Base-by-base conservation (phyloP, 1,284 basidiomycete genomes). In the Apiotrichum akiyoshidainum region DNA sequence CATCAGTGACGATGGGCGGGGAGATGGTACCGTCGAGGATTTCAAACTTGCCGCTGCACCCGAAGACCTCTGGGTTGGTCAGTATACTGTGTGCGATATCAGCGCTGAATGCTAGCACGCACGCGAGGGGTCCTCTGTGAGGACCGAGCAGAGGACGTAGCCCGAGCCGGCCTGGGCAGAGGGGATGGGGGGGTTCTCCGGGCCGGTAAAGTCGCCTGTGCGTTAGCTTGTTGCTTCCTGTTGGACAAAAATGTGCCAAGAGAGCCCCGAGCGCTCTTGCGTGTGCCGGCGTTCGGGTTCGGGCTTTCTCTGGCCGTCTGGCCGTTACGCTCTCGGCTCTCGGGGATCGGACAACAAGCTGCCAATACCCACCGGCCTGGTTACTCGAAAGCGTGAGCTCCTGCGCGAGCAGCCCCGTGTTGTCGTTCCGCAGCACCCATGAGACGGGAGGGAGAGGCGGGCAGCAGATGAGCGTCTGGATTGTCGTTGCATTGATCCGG, bases 381-480 rank as follows among this genome's bases (percentile, higher is more conserved):
- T 41, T n/a, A 17, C 40, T 17, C 16, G n/a, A 5, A 7, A 39
- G n/a, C 19, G 14, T 39, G 21, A 50, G 48, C 31, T 34, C 13
- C 8, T 26, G 10, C 5, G 37, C 19, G 21, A 50, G 37, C 12
- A 50, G 21, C 21, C 37, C 40, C 12, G 35, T 22, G 34, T 50
- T 37, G 37, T 3, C 4, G 48, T 50, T 50, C 6, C 19, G 31
- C 37, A 50, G 37, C 2, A 50, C 22, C 48, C 48, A 50, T 2
- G 19, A 5, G 6, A 50, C 48, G 5, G 35, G 37, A 3, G 48
- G 48, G 9, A 50, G 39, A 19, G 48, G 48, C 19, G 48, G 48
- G 39, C 48, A 50, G 48, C 48, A 50, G 37, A 50, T 50, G 48
- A 50, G 48, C 14, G 48, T 50, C 48, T 50, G 48, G 14, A 50